These are phyloP conservation scores for Camellia sinensis DNA, from an alignment of 148 eudicot species.

Conservation along the genomic window DNA sequence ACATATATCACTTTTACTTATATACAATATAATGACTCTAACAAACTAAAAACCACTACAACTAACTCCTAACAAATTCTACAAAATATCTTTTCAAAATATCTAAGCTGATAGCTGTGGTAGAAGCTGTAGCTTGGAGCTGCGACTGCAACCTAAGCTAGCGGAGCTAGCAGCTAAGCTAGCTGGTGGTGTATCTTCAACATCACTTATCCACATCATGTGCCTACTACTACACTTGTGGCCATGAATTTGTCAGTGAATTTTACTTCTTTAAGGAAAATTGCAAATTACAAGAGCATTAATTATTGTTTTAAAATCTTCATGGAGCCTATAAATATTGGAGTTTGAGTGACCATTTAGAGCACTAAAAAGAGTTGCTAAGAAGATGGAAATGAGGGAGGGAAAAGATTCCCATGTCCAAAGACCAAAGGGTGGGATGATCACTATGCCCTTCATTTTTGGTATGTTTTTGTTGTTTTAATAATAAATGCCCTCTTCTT, in stretches of 20 bases:
- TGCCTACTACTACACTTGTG: background rate
- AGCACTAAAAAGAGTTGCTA: background rate
- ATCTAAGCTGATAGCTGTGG: too few species aligned
- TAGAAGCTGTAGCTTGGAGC: too few species aligned
- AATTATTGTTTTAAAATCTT: background rate
- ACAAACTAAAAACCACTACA: too few species aligned
- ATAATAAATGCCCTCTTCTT: background rate
- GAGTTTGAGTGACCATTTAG: background rate
- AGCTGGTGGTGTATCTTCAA: too few species aligned
- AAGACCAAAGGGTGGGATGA: slow-evolving; percentile 69
- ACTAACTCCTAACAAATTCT: too few species aligned
- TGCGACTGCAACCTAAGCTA: too few species aligned
- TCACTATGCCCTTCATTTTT: slow-evolving; percentile 96
- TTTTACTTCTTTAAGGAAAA: background rate
- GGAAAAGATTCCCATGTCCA: slow-evolving; percentile 14
- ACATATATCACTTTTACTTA: too few species aligned
- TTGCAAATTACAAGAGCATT: background rate
- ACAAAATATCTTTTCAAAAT: too few species aligned
- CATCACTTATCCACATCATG: slow-evolving; percentile 1
- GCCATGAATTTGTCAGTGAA: background rate
- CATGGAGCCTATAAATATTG: slow-evolving; percentile 13
- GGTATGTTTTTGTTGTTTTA: slow-evolving; percentile 35
- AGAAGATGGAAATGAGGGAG: slow-evolving; percentile 22
- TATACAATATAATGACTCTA: too few species aligned
- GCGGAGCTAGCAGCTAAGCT: too few species aligned